Conservation (phyloP, 1,139 yeast genomes). For the Sugiyamaella pinicola region DNA sequence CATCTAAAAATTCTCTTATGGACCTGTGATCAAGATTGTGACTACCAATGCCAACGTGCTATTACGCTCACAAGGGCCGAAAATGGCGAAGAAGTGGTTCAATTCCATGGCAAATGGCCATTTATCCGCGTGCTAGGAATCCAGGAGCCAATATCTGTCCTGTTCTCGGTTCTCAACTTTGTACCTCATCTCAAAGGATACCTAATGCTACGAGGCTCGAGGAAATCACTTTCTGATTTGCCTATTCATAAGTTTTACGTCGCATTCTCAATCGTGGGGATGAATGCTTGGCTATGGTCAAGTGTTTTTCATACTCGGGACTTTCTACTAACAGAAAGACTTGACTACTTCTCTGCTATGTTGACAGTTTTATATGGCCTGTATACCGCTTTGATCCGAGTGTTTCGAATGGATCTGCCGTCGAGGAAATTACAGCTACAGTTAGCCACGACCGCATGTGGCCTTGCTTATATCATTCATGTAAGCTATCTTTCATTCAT, state of each 20-base stretch:
- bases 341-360: slow-evolving; percentile 94
- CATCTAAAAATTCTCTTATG: slow-evolving; percentile 60
- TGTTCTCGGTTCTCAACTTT: slow-evolving; percentile 80
- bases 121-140: slow-evolving; percentile 70
- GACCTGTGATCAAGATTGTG: slow-evolving; percentile 85
- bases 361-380: slow-evolving; percentile 80
- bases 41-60: slow-evolving; percentile 83
- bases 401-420: slow-evolving; percentile 55
- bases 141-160: slow-evolving; percentile 81
- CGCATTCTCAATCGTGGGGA: slow-evolving; percentile 60
- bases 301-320: slow-evolving; percentile 89
- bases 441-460: slow-evolving; percentile 49
- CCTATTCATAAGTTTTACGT: slow-evolving; percentile 46
- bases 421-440: slow-evolving; percentile 39
- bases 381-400: slow-evolving; percentile 63
- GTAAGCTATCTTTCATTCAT: slow-evolving; percentile 60
- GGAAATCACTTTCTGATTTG: slow-evolving; percentile 11
- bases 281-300: slow-evolving; percentile 87
- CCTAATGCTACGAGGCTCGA: slow-evolving; percentile 36
- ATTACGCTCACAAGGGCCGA: slow-evolving; percentile 59
- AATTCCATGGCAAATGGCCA: slow-evolving; percentile 99
- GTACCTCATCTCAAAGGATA: slow-evolving; percentile 72
- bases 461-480: slow-evolving; percentile 57
- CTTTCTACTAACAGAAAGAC: slow-evolving; percentile 70
- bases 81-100: slow-evolving; percentile 58